Conservation (phyloP, 1,139 yeast species). For the Tardiomyces depauwii region DNA sequence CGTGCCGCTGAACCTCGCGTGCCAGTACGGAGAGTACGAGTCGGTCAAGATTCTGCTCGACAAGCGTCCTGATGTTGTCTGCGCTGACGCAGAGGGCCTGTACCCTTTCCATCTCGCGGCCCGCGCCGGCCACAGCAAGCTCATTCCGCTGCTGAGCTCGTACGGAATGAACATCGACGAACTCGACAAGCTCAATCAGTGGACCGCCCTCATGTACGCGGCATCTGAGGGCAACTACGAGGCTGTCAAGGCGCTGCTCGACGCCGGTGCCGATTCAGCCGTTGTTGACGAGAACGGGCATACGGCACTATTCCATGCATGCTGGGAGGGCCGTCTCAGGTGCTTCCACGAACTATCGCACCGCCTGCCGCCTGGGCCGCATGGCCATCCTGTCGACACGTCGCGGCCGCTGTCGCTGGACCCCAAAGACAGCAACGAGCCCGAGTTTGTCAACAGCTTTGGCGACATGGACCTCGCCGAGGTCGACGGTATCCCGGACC, state of each 20-base stretch:
- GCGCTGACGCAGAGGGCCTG: conserved; percentile 76
- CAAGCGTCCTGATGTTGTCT: conserved; percentile 24
- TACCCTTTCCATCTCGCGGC: conserved; percentile 85
- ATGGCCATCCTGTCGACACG: conserved; percentile 8
- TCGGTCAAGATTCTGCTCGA: conserved; percentile 53
- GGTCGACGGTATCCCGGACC: conserved; percentile 70
- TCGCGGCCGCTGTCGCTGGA: conserved; percentile 6
- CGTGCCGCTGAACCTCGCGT: conserved; percentile 81
- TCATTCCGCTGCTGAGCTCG: conserved; percentile 55
- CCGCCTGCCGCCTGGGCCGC: conserved; percentile 4
- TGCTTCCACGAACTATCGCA: conserved; percentile 57
- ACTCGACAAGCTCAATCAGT: conserved; percentile 73
- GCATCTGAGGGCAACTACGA: conserved; percentile 73
- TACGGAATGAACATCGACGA: conserved; percentile 74
- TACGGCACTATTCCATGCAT: conserved; percentile 79
- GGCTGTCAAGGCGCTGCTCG: conserved; percentile 60
- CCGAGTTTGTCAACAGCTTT: conserved; percentile 6
- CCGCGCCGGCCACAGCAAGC: conserved; percentile 62
- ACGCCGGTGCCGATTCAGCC: conserved; percentile 60
- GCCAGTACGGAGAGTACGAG: conserved; percentile 69
- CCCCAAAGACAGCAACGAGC: background rate
- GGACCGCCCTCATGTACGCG: conserved; percentile 92
- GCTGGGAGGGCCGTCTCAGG: conserved; percentile 83
- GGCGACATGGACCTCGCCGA: conserved; percentile 20
- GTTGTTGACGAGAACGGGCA: conserved; percentile 75